Percentiles rank a stretch among this genome's conserved stretches.
phyloP scores from a whole-genome alignment of 148 eudicot species.

The Amaranthus palmeri region DNA sequence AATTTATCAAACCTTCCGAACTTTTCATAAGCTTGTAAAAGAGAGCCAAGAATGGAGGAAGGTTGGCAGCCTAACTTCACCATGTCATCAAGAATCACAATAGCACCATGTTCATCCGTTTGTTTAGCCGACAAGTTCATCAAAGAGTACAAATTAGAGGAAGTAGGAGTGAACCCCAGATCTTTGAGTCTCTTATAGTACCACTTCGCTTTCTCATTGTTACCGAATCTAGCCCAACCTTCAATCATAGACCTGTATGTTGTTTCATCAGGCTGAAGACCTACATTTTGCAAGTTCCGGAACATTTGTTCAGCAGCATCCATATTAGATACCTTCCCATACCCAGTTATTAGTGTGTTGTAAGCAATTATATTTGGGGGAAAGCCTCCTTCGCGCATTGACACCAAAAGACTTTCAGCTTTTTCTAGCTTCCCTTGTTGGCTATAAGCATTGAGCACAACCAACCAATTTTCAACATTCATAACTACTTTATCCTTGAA shows the following conservation, averaged over 20 bases:
- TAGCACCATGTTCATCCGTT: constrained; percentile 51
- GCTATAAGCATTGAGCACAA: constrained; percentile 75
- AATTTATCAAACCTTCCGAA: constrained; percentile 53
- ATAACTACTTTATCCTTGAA: constrained; percentile 48
- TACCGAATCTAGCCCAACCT: constrained; percentile 82
- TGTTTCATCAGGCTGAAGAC: constrained; percentile 74
- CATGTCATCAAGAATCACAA: constrained; percentile 63
- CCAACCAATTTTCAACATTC: constrained; percentile 84
- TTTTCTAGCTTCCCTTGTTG: constrained; percentile 77
- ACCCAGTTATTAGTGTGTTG: constrained; percentile 79
- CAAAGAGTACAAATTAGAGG: constrained; percentile 74
- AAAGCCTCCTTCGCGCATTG: constrained; percentile 61
- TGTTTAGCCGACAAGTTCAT: constrained; percentile 69
- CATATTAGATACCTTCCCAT: constrained; percentile 71
- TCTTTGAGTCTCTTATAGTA: constrained; percentile 56
- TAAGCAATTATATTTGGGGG: constrained; percentile 69
- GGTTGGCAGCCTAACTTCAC: constrained; percentile 62
- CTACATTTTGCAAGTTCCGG: constrained; percentile 37
- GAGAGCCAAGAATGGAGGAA: constrained; percentile 65
- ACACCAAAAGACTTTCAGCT: constrained; percentile 51
- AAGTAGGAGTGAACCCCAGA: constrained; percentile 61
- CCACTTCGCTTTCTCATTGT: constrained; percentile 50
- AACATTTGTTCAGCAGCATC: constrained; percentile 51
- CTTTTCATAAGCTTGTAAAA: constrained; percentile 71
- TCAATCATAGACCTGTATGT: constrained; percentile 94